These are phyloP conservation scores for Cercospora sojina DNA, from an alignment of 2,329 filamentous ascomycete species.

Conservation along the genomic window DNA sequence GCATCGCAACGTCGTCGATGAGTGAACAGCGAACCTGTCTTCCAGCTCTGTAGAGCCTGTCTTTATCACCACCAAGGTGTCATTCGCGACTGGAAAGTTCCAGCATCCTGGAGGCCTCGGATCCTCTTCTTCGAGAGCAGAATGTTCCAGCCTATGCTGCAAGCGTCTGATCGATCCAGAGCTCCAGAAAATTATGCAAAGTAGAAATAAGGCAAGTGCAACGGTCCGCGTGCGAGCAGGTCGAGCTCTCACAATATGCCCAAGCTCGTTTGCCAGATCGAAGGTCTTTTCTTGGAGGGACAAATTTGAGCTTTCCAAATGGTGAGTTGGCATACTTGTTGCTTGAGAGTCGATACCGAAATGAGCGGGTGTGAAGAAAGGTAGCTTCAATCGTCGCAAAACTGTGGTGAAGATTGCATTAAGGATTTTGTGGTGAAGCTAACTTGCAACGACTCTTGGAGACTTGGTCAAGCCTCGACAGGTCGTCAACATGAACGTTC, in stretches of 20 bases:
- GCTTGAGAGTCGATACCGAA: too few species aligned
- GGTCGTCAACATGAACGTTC: too few species aligned
- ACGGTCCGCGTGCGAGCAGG: not conserved
- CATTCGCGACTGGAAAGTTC: slow-evolving; percentile 38
- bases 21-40: slow-evolving; percentile 55
- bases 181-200: not conserved
- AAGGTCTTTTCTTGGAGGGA: not conserved
- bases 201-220: not conserved
- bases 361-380: too few species aligned
- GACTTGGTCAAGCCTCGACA: too few species aligned
- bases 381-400: too few species aligned
- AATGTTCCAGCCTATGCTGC: not conserved
- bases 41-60: slow-evolving; percentile 59
- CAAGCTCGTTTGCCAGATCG: not conserved
- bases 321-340: not conserved
- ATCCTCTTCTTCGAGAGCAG: not conserved
- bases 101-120: not conserved
- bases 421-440: too few species aligned
- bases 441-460: too few species aligned
- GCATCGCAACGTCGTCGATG: slow-evolving; percentile 55
- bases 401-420: too few species aligned
- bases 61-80: slow-evolving; percentile 57
- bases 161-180: not conserved
- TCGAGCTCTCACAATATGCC: not conserved
- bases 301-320: not conserved